A percentile compares a stretch with the other conserved stretches of the same genome.
phyloP scores from a whole-genome alignment of 176 grass and related monocot species.

The Puccinellia tenuiflora region DNA sequence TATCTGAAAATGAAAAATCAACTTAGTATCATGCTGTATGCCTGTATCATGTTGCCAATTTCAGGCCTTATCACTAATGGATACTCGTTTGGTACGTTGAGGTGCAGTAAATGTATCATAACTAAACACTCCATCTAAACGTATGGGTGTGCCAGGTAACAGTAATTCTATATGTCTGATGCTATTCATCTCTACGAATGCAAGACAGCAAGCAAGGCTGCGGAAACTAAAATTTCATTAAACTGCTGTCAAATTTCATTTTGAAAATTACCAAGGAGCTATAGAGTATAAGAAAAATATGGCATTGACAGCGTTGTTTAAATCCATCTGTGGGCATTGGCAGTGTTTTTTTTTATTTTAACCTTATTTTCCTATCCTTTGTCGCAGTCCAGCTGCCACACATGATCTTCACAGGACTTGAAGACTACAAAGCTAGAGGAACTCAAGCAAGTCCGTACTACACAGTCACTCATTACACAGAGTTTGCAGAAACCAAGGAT shows the following conservation, averaged over 20 bases:
- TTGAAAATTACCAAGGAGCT: neutral
- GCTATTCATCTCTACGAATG: neutral
- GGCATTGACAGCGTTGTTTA: neutral
- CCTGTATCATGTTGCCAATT: neutral
- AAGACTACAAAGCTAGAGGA: conserved; percentile 97
- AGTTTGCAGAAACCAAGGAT: conserved; percentile 79
- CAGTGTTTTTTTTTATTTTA: neutral
- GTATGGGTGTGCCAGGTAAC: neutral
- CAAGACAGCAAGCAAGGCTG: neutral
- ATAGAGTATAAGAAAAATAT: neutral
- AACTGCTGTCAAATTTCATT: neutral
- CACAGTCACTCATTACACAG: conserved; percentile 71
- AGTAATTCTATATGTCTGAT: neutral
- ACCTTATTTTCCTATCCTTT: conserved; percentile 1
- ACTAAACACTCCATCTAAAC: neutral
- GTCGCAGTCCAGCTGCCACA: conserved; percentile 72
- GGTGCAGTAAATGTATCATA: neutral
- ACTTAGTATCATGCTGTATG: neutral
- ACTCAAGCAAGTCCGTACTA: conserved; percentile 92
- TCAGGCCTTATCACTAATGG: neutral
- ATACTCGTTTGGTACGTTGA: neutral
- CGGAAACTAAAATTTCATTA: neutral
- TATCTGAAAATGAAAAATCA: neutral
- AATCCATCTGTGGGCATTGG: neutral
- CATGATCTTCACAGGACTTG: conserved; percentile 91